Base-by-base conservation (phyloP, 805 yeast species). In the Ogataea saltuana region DNA sequence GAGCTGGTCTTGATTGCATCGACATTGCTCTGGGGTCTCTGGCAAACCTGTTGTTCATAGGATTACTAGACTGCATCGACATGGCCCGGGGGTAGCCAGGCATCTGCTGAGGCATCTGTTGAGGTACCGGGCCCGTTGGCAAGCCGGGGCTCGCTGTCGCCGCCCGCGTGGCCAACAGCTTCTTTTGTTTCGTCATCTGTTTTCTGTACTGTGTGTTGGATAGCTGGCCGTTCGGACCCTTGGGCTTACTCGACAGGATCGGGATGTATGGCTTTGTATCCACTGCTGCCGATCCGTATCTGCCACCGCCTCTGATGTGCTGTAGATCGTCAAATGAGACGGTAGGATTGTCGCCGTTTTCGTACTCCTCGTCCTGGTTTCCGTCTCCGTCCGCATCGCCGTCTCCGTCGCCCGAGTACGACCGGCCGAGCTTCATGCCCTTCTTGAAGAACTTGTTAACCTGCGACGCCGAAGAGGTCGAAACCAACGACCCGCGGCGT, bases 221-320 rank as follows among this genome's bases (percentile, higher is more conserved):
- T 51, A 69, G 56, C 36, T 64, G 68, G 20, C 62, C 51, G 3
- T 55, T 58, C 16, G 62, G 47, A 35, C 59, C 53, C 40, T 44
- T 30, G 45, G 61, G 48, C 50, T 54, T 48, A 0, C 74, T 63
- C 4, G 76, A 69, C 3, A 85, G 42, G 0, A 88, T 84, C 6
- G 95, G 95, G 29, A 86, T 85, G 49, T 83, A 79, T 7, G 93
- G 90, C 0, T 88, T 74, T 0, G 90, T 74, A 49, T 83, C 88
- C 30, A 59, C 38, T 32, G 65, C 47, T 38, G 71, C 67, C 15
- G 74, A 67, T 3, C 83, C 83, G 56, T 83, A 83, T 23, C 87
- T 76, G 4, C 86, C 86, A 29, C 84, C 72, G 50, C 82, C 87
- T 39, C 83, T 68, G 2, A 82, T 64, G 37, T 81, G 82, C 18